phyloP scores from a whole-genome alignment of 176 grass and related monocot genomes.

The Pontederia paniculata region DNA sequence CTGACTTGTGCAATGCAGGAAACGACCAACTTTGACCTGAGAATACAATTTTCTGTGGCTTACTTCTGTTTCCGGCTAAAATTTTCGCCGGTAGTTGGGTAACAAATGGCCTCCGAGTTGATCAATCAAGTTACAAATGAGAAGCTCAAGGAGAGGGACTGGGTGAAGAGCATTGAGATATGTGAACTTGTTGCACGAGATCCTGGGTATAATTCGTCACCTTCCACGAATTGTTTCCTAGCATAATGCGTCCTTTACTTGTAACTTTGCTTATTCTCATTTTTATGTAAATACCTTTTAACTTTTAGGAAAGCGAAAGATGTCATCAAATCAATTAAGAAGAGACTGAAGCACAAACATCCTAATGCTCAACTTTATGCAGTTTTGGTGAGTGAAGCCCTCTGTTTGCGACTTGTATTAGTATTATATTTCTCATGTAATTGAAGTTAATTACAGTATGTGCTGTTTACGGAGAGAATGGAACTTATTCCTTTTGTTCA shows the following conservation, averaged over 20 bases:
- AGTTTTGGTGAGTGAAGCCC: slow-evolving; percentile 6
- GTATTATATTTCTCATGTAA: not conserved
- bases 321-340: slow-evolving; percentile 15
- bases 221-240: not conserved
- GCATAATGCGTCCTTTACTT: not conserved
- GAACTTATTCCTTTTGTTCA: not conserved
- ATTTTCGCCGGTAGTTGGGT: not conserved
- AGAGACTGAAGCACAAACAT: slow-evolving; percentile 3
- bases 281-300: not conserved
- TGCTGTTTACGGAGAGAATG: not conserved
- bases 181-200: slow-evolving; percentile 83
- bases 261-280: not conserved
- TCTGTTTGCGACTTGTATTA: not conserved
- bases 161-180: slow-evolving; percentile 95
- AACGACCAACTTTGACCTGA: not conserved
- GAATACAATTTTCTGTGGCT: not conserved
- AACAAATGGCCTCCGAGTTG: slow-evolving; percentile 59
- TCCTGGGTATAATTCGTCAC: slow-evolving; percentile 32
- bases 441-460: not conserved
- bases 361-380: slow-evolving; percentile 1
- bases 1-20: too few species aligned
- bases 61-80: not conserved
- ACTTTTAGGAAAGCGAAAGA: not conserved
- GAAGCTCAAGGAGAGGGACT: slow-evolving; percentile 89
- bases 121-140: slow-evolving; percentile 83